Conservation (phyloP, 2,329 filamentous ascomycete species). For the Juglanconis oblonga region DNA sequence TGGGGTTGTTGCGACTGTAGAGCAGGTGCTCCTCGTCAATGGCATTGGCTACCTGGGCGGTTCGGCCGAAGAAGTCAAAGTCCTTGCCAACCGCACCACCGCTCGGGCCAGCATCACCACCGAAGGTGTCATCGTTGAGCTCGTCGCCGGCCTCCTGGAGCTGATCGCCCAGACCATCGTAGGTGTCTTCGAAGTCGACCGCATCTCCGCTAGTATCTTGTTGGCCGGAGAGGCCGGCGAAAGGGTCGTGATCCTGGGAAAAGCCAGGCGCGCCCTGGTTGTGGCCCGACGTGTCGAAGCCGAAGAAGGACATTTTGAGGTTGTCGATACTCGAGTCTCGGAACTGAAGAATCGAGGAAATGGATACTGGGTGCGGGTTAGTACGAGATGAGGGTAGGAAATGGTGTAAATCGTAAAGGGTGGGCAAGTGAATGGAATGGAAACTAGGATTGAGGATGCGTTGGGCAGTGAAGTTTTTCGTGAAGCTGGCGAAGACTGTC, state of each 20-base stretch:
- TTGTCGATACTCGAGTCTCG: neutral
- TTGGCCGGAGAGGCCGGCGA: constrained; percentile 72
- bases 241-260: constrained; percentile 79
- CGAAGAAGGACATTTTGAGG: constrained; percentile 81
- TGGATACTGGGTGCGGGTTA: neutral
- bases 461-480: neutral
- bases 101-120: constrained; percentile 38
- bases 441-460: neutral
- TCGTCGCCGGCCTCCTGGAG: constrained; percentile 90
- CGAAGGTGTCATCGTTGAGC: constrained; percentile 97
- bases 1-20: constrained; percentile 71
- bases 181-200: constrained; percentile 91
- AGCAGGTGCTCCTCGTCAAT: constrained; percentile 90
- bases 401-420: neutral
- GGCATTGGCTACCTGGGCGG: constrained; percentile 78
- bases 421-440: neutral
- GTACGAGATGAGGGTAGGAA: neutral
- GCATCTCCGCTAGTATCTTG: constrained; percentile 58
- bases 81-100: constrained; percentile 73
- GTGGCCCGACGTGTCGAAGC: constrained; percentile 73
- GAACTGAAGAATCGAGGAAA: neutral
- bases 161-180: constrained; percentile 88
- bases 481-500: neutral
- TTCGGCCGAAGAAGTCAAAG: constrained; percentile 95
- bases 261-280: constrained; percentile 74